Percentiles rank a stretch among this genome's conserved stretches.
phyloP scores from a whole-genome alignment of 345 rosid genomes.

The Physaria fendleri region DNA sequence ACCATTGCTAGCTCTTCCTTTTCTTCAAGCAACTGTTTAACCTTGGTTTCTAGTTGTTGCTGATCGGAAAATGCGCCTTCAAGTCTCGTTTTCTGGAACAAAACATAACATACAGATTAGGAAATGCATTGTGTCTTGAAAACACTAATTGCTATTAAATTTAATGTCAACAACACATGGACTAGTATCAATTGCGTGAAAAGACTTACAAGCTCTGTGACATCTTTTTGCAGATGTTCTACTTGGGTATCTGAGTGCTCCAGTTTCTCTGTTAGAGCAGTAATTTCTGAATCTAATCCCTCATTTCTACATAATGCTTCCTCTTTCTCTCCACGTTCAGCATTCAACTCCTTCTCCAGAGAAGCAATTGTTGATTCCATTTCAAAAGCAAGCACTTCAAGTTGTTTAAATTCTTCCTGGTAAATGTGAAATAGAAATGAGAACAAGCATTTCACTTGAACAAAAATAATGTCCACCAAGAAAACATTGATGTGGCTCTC shows the following conservation, averaged over 20 bases:
- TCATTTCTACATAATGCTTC: slow-evolving; percentile 44
- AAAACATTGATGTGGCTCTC: slow-evolving; percentile 1
- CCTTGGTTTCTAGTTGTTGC: slow-evolving; percentile 45
- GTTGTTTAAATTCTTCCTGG: slow-evolving; percentile 67
- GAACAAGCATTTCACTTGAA: not conserved
- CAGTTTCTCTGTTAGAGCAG: slow-evolving; percentile 39
- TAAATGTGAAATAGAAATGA: slow-evolving; percentile 18
- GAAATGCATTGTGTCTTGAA: not conserved
- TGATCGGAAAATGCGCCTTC: slow-evolving; percentile 52
- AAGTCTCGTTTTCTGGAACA: slow-evolving; percentile 48
- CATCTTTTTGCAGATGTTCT: slow-evolving; percentile 46
- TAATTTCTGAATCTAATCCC: slow-evolving; percentile 50
- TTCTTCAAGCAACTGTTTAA: slow-evolving; percentile 53
- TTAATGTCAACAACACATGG: not conserved
- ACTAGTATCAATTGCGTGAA: slow-evolving; percentile 6
- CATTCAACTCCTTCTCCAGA: slow-evolving; percentile 61
- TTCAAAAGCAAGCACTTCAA: slow-evolving; percentile 88
- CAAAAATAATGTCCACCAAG: slow-evolving; percentile 11
- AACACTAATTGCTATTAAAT: slow-evolving; percentile 7
- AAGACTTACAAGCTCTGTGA: slow-evolving; percentile 47
- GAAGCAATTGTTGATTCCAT: slow-evolving; percentile 89
- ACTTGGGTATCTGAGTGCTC: slow-evolving; percentile 43
- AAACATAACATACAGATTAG: slow-evolving; percentile 8
- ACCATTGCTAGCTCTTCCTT: slow-evolving; percentile 95
- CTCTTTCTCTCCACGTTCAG: slow-evolving; percentile 51